Conservation (phyloP, 2,329 filamentous ascomycete species). For the Talaromyces pinophilus region DNA sequence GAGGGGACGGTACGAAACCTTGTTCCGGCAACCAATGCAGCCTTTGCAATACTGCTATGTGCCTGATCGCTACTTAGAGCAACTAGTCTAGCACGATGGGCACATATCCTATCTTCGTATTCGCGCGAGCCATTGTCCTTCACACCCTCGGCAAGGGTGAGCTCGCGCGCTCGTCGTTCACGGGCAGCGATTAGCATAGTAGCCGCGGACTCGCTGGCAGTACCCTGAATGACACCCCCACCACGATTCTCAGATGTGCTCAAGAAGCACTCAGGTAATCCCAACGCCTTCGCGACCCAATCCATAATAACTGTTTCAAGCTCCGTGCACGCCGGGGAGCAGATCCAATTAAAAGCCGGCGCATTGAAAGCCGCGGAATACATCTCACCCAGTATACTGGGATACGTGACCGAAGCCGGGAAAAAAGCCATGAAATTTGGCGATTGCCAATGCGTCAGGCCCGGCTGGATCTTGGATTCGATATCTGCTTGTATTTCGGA, state of each 20-base stretch:
- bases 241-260: conserved; percentile 67
- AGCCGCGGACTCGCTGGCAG: conserved; percentile 81
- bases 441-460: conserved; percentile 91
- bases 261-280: conserved; percentile 70
- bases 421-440: conserved; percentile 98
- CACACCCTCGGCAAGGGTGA: conserved; percentile 54
- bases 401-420: conserved; percentile 77
- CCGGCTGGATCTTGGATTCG: conserved; percentile 82
- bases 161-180: conserved; percentile 71
- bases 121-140: conserved; percentile 51
- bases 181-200: conserved; percentile 85
- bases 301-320: conserved; percentile 91
- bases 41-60: conserved; percentile 85
- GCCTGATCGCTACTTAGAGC: conserved; percentile 77
- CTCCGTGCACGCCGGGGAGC: conserved; percentile 87
- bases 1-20: conserved; percentile 72
- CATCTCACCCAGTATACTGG: conserved; percentile 84
- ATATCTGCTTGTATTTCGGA: conserved; percentile 78
- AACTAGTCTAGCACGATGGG: conserved; percentile 70
- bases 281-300: conserved; percentile 79
- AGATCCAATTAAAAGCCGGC: conserved; percentile 96
- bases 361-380: conserved; percentile 87
- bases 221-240: conserved; percentile 93
- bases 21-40: conserved; percentile 81
- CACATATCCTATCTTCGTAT: conserved; percentile 68